Percentiles rank a stretch among this genome's conserved stretches.
Conservation (phyloP, 2,329 filamentous ascomycete genomes). For the Hawksworthiomyces lignivorus region DNA sequence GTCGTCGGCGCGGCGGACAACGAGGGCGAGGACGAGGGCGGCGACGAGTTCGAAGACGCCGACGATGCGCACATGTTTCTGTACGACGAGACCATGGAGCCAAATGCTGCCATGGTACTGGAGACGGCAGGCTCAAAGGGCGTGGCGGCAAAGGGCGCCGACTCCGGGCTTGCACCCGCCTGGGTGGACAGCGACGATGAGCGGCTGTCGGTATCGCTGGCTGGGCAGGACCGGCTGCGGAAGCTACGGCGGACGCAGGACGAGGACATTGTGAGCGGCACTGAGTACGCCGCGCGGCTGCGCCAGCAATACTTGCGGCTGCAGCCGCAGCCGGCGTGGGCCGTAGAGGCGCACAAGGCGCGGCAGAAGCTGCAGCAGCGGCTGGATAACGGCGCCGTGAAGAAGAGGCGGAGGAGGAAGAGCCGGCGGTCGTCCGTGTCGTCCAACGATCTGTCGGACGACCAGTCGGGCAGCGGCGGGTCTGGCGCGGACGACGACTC, state of each 20-base stretch:
- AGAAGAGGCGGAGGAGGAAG: conserved; percentile 8
- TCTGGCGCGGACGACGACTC: background rate
- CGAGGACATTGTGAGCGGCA: conserved; percentile 80
- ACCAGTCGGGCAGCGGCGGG: no score
- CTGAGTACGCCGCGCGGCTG: conserved; percentile 74
- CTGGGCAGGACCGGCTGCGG: conserved; percentile 64
- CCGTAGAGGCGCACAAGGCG: conserved; percentile 44
- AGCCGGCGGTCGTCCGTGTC: conserved; percentile 42
- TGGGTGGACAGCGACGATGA: conserved; percentile 99
- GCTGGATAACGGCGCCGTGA: background rate
- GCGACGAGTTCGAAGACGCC: conserved; percentile 29
- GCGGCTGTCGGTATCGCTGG: conserved; percentile 73
- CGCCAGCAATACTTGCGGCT: conserved; percentile 65
- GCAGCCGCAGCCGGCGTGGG: conserved; percentile 56
- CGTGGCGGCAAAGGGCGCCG: conserved; percentile 27
- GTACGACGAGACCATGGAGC: conserved; percentile 47
- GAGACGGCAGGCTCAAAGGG: conserved; percentile 19
- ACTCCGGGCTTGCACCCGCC: conserved; percentile 48
- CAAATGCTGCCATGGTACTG: background rate
- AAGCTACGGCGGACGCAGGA: conserved; percentile 75
- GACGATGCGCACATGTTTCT: conserved; percentile 82
- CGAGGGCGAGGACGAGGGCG: conserved; percentile 15
- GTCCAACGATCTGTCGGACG: no score
- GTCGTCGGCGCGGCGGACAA: background rate
- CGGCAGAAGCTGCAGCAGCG: conserved; percentile 23